These are phyloP conservation scores for Phytopythium mirpurense DNA, from an alignment of 352 stramenopile genomes.

Conservation along the genomic window DNA sequence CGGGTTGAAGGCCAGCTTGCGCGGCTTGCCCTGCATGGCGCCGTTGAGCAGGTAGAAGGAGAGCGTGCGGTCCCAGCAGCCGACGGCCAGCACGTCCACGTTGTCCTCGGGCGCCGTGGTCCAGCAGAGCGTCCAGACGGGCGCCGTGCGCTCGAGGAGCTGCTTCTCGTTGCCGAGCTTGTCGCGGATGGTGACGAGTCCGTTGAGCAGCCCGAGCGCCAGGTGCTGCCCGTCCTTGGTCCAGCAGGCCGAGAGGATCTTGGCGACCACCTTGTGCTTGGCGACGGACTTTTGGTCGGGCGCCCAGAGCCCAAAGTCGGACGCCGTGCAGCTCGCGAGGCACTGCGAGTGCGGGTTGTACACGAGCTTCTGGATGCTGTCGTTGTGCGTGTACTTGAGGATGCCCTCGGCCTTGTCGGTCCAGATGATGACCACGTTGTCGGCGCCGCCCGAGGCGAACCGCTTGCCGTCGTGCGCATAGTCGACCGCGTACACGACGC, in stretches of 20 bases:
- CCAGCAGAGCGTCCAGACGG: slow-evolving; percentile 88
- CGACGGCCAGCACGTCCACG: slow-evolving; percentile 86
- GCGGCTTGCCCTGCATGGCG: slow-evolving; percentile 78
- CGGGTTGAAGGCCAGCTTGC: slow-evolving; percentile 91
- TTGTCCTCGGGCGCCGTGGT: slow-evolving; percentile 76
- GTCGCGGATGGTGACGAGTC: slow-evolving; percentile 89
- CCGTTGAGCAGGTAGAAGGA: slow-evolving; percentile 90
- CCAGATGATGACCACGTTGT: slow-evolving; percentile 97
- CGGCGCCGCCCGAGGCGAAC: slow-evolving; percentile 90
- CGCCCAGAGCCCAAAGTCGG: slow-evolving; percentile 93
- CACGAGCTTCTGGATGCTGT: slow-evolving; percentile 88
- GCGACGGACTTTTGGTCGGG: slow-evolving; percentile 92
- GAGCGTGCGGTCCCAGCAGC: slow-evolving; percentile 92
- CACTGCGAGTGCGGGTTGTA: slow-evolving; percentile 92
- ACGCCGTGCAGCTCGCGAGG: slow-evolving; percentile 90
- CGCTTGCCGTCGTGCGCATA: slow-evolving; percentile 89
- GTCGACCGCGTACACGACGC: slow-evolving; percentile 90
- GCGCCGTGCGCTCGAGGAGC: slow-evolving; percentile 81
- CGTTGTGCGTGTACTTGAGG: slow-evolving; percentile 96
- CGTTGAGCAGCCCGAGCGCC: slow-evolving; percentile 90
- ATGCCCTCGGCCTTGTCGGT: slow-evolving; percentile 92
- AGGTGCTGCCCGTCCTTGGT: slow-evolving; percentile 90
- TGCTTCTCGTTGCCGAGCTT: slow-evolving; percentile 89
- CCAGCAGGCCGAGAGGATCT: slow-evolving; percentile 91
- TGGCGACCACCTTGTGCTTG: slow-evolving; percentile 93